Evolutionary conservation across 345 rosid genomes (phyloP).

Genomic region (Boechera stricta): DNA sequence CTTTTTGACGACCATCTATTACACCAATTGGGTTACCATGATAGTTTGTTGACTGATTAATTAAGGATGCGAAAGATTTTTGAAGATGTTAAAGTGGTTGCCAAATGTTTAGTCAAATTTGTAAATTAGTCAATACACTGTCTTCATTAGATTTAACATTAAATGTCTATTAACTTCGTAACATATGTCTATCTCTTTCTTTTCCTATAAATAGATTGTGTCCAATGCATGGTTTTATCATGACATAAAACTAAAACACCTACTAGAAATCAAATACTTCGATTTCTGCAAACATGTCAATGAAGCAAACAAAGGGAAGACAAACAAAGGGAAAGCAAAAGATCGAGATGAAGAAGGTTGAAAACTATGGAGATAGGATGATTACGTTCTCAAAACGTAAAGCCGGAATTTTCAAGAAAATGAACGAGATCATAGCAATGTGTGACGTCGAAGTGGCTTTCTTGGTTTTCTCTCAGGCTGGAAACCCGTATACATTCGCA

Average conservation of each 20-base stretch:
- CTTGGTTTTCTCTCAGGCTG: slow-evolving; percentile 46
- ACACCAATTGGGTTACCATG: neutral
- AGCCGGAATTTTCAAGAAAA: slow-evolving; percentile 51
- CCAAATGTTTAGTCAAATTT: slow-evolving; percentile 24
- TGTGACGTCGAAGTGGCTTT: slow-evolving; percentile 42
- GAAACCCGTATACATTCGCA: slow-evolving; percentile 48
- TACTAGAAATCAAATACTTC: slow-evolving; percentile 9
- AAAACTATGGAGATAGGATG: slow-evolving; percentile 37
- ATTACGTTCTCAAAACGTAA: slow-evolving; percentile 54
- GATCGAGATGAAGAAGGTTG: slow-evolving; percentile 44
- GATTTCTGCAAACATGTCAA: slow-evolving; percentile 15
- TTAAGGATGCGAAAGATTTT: neutral
- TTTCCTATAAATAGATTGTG: slow-evolving; percentile 10
- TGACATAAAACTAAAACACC: neutral
- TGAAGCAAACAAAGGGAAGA: slow-evolving; percentile 15
- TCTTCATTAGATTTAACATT: neutral
- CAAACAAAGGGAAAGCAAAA: slow-evolving; percentile 45
- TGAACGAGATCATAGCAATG: slow-evolving; percentile 47
- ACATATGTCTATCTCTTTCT: neutral
- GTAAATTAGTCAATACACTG: neutral
- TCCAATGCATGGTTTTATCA: neutral
- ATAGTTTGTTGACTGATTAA: neutral
- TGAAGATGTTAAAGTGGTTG: neutral
- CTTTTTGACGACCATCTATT: neutral
- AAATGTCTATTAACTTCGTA: neutral